Percentiles rank a stretch among this genome's conserved stretches.
These are phyloP conservation scores for Primulina huaijiensis DNA, from an alignment of 257 asterid genomes.

Conservation along the genomic window DNA sequence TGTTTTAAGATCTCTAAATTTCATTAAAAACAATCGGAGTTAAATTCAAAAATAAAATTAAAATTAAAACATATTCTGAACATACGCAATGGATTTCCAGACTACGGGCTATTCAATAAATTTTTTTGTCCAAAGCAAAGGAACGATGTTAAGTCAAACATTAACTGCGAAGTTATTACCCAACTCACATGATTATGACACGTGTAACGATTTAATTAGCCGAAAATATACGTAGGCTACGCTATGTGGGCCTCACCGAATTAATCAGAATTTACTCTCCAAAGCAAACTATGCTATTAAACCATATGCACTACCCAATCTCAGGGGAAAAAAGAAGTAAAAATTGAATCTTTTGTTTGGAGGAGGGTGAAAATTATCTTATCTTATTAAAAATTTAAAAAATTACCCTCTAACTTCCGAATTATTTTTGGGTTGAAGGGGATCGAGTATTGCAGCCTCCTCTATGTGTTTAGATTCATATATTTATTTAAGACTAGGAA, in stretches of 20 bases:
- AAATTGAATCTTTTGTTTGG: not conserved
- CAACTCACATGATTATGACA: not conserved
- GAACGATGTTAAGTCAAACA: not conserved
- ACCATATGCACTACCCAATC: not conserved
- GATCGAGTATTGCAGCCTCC: not conserved
- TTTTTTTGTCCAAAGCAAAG: too few species aligned
- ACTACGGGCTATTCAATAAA: too few species aligned
- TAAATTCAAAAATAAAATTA: too few species aligned
- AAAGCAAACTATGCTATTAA: not conserved
- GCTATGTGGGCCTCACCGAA: too few species aligned
- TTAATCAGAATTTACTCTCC: not conserved
- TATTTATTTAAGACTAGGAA: not conserved
- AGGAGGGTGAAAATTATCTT: not conserved
- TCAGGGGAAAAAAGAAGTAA: not conserved
- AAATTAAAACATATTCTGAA: too few species aligned
- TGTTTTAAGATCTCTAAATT: too few species aligned
- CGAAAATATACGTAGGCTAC: too few species aligned
- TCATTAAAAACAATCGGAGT: too few species aligned
- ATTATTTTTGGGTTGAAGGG: not conserved
- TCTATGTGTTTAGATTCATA: not conserved
- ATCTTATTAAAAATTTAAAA: too few species aligned
- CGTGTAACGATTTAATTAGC: not conserved
- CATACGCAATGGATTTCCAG: too few species aligned
- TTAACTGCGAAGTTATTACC: not conserved
- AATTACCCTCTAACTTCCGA: too few species aligned